Conservation (phyloP, 768 basidiomycete genomes). For the Leccinum longicurvipes region DNA sequence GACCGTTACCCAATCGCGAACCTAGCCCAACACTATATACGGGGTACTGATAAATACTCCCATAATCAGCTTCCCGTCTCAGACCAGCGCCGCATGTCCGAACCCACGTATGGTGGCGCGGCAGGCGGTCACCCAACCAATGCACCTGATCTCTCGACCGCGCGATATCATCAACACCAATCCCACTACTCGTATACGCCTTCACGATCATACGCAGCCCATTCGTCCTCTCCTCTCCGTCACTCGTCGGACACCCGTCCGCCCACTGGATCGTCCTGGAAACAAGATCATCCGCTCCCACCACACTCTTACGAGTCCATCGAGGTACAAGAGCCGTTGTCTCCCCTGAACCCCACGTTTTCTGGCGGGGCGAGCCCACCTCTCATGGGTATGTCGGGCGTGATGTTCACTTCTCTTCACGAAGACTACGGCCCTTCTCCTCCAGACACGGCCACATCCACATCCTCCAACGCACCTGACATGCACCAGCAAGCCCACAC, state of each 20-base stretch:
- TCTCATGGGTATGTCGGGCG: slow-evolving; percentile 29
- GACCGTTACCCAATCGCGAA: slow-evolving; percentile 38
- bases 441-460: slow-evolving; percentile 59
- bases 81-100: slow-evolving; percentile 69
- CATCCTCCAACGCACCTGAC: slow-evolving; percentile 43
- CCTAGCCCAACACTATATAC: slow-evolving; percentile 41
- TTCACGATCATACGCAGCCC: slow-evolving; percentile 36
- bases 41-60: slow-evolving; percentile 35
- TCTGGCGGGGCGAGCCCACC: slow-evolving; percentile 39
- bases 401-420: slow-evolving; percentile 43
- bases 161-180: slow-evolving; percentile 41
- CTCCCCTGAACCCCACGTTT: slow-evolving; percentile 54
- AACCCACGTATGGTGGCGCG: slow-evolving; percentile 49
- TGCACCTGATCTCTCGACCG: slow-evolving; percentile 29
- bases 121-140: slow-evolving; percentile 36
- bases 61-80: slow-evolving; percentile 37
- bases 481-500: slow-evolving; percentile 19
- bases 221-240: slow-evolving; percentile 43
- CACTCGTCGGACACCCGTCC: slow-evolving; percentile 45
- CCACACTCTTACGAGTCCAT: slow-evolving; percentile 33
- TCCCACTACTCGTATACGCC: slow-evolving; percentile 36
- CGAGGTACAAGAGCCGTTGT: slow-evolving; percentile 47
- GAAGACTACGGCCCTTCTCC: slow-evolving; percentile 60
- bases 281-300: slow-evolving; percentile 30
- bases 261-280: slow-evolving; percentile 35